Evolutionary conservation across 768 basidiomycete genomes (phyloP).

Genomic region (Suillus variegatus): DNA sequence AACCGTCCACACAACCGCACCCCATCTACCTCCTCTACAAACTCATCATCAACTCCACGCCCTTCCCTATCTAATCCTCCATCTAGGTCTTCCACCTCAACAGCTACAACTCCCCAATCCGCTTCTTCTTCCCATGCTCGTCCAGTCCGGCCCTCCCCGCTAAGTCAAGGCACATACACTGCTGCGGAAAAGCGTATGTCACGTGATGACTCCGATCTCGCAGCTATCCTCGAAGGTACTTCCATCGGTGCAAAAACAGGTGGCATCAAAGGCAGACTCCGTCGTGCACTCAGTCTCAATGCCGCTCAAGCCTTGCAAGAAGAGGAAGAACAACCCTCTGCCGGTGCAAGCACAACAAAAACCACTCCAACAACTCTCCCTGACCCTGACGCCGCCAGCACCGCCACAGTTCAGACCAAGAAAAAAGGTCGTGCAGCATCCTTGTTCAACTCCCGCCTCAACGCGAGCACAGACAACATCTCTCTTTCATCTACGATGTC

Average conservation of each 20-base stretch:
- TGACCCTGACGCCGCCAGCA: conserved; percentile 27
- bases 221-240: conserved; percentile 46
- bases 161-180: conserved; percentile 46
- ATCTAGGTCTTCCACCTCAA: conserved; percentile 27
- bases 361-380: conserved; percentile 25
- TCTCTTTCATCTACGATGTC: conserved; percentile 93
- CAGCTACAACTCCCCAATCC: conserved; percentile 11
- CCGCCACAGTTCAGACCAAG: conserved; percentile 55
- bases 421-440: conserved; percentile 72
- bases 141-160: conserved; percentile 32
- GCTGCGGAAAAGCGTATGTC: conserved; percentile 77
- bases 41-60: conserved; percentile 24
- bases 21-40: conserved; percentile 29
- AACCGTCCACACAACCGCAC: conserved; percentile 34
- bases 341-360: conserved; percentile 28
- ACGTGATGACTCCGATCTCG: conserved; percentile 72
- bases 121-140: conserved; percentile 31
- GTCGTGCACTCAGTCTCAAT: conserved; percentile 71
- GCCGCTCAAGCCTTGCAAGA: conserved; percentile 58
- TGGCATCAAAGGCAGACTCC: conserved; percentile 77
- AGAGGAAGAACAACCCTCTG: conserved; percentile 38
- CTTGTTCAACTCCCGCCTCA: conserved; percentile 86
- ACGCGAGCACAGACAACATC: conserved; percentile 92
- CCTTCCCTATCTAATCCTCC: conserved; percentile 29
- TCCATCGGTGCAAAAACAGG: conserved; percentile 55